phyloP scores from a whole-genome alignment of 2,329 filamentous ascomycete species.

The Cadophora sp. region DNA sequence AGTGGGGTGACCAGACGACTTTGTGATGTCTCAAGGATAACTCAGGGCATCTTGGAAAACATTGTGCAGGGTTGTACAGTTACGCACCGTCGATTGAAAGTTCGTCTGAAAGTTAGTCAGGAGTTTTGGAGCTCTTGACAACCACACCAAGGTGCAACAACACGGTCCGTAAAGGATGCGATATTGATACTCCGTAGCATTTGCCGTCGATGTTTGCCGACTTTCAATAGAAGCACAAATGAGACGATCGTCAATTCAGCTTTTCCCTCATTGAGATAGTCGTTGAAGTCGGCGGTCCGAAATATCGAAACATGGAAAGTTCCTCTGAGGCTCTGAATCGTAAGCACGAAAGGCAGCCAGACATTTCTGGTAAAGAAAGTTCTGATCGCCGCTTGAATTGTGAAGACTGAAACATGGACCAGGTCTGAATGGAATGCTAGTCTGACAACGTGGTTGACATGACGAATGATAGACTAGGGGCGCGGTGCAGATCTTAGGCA shows the following conservation, averaged over 20 bases:
- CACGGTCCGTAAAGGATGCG: not conserved
- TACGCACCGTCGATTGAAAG: not conserved
- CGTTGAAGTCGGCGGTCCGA: not conserved
- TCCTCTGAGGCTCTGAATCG: not conserved
- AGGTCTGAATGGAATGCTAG: not conserved
- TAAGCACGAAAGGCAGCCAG: not conserved
- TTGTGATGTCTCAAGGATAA: not conserved
- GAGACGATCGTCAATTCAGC: not conserved
- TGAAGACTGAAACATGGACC: not conserved
- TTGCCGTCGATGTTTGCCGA: not conserved
- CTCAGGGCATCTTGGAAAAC: not conserved
- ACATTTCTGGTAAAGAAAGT: not conserved
- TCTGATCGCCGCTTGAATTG: not conserved
- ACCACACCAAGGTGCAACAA: not conserved
- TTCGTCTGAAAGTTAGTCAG: not conserved
- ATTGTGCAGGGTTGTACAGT: not conserved
- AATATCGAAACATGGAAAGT: not conserved
- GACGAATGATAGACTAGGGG: not conserved
- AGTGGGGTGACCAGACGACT: not conserved
- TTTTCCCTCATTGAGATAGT: not conserved
- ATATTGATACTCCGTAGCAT: not conserved
- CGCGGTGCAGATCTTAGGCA: conserved; percentile 6
- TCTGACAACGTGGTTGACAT: conserved; percentile 1
- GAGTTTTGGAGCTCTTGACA: not conserved
- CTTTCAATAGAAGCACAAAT: not conserved